Base-by-base conservation (phyloP, 2,329 filamentous ascomycete species). In the Aspergillus costaricaensis region DNA sequence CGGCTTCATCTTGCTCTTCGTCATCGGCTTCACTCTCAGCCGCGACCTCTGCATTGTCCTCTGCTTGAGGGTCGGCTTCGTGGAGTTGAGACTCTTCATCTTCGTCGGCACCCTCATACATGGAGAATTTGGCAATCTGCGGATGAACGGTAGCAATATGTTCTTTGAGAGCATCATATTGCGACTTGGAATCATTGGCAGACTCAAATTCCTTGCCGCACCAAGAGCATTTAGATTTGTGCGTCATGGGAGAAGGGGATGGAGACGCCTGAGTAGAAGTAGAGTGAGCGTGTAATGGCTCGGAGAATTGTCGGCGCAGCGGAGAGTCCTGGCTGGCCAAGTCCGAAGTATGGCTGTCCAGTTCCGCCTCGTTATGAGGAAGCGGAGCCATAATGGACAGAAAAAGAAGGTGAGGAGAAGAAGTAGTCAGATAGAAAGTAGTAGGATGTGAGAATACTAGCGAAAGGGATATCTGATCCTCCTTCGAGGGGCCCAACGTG, bases 251-350 rank as follows among this genome's bases (percentile, higher is more conserved):
- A 23, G 73, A 66, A 6, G 73, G 72, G 5, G 75, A 76, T 15
- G 71, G 70, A 14, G 75, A 74, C 17, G 69, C 68, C 56, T 74
- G 70, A 39, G 73, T 72, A 38, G 76, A 76, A 21, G 68, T 73
- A 62, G 73, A 74, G 17, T 65, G 70, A 41, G 70, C 65, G 50
- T 71, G 70, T 52, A 73, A 64, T 53, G 73, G 74, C 55, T 78
- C 76, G 62, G 76, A 77, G 61, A 76, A 76, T 66, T 76, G 74
- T 66, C 75, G 74, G 66, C 69, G 72, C 57, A 74, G 62, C 15
- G 72, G 69, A 51, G 74, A 77, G 61, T 73, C 73, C 65, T 72
- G 72, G 62, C 73, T 75, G 64, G 73, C 72, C 65, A 74, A 66
- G 60, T 74, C 72, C 30, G 75, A 75, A 60, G 72, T 75, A 69